phyloP scores from a whole-genome alignment of 192 early-diverging fungal species.

The Phycomyces blakesleeanus region DNA sequence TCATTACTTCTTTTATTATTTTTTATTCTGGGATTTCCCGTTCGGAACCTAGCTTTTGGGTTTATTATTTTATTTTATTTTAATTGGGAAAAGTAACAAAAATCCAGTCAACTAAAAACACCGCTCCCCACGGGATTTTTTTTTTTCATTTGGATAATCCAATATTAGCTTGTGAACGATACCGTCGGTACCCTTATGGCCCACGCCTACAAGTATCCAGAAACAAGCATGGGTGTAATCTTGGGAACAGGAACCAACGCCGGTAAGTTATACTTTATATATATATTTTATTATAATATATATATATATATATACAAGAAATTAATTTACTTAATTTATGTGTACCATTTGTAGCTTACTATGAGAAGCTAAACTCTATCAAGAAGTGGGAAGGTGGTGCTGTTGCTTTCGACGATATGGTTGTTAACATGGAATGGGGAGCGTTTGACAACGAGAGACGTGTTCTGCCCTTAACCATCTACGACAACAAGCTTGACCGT shows the following conservation, averaged over 20 bases:
- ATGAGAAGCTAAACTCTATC: constrained; percentile 45
- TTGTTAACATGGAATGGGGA: constrained; percentile 96
- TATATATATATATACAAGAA: no score
- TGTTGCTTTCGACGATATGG: constrained; percentile 58
- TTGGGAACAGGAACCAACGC: constrained; percentile 92
- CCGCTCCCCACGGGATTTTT: no score
- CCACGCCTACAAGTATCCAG: constrained; percentile 75
- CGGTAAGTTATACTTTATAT: constrained; percentile 11
- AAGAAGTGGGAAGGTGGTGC: constrained; percentile 38
- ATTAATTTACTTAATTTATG: no score
- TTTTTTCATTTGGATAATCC: no score
- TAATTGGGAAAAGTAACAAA: no score
- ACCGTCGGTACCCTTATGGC: constrained; percentile 91
- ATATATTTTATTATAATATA: no score
- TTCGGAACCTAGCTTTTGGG: no score
- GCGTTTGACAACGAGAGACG: constrained; percentile 76
- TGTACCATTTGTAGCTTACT: constrained; percentile 46
- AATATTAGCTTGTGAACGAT: constrained; percentile 80
- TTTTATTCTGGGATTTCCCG: neutral
- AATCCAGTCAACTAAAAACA: no score
- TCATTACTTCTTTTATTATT: neutral
- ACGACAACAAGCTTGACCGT: constrained; percentile 81
- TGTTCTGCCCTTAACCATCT: constrained; percentile 79
- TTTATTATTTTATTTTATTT: no score
- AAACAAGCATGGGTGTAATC: constrained; percentile 84